Conservation (phyloP, 129 eudicot genomes). For the Lonicera japonica region DNA sequence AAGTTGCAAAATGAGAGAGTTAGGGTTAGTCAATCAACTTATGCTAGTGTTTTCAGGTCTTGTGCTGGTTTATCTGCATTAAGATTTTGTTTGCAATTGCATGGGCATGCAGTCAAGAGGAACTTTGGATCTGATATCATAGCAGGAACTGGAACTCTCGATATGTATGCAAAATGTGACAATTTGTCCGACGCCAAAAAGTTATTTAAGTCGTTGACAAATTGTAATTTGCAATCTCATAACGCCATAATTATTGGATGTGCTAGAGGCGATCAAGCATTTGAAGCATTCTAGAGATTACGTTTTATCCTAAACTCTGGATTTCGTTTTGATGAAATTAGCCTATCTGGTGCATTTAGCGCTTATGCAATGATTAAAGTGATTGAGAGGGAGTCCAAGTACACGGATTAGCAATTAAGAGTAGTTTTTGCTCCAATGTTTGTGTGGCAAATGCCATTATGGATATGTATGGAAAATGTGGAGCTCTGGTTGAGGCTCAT, state of each 20-base stretch:
- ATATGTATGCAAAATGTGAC: conserved; percentile 91
- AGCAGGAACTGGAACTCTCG: conserved; percentile 73
- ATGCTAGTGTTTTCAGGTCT: conserved; percentile 64
- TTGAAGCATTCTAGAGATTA: too few relatives aligned
- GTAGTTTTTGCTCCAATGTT: too few relatives aligned
- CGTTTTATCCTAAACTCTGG: conserved; percentile 32
- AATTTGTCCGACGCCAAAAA: too few relatives aligned
- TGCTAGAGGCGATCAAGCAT: too few relatives aligned
- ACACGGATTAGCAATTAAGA: too few relatives aligned
- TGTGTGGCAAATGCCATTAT: too few relatives aligned
- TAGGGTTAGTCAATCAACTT: too few relatives aligned
- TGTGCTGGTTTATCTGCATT: conserved; percentile 51
- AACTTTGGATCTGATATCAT: conserved; percentile 52
- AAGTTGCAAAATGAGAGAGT: too few relatives aligned
- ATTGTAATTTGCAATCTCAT: conserved; percentile 41
- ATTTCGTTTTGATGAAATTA: conserved; percentile 69
- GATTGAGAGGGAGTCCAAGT: too few relatives aligned
- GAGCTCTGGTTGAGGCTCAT: too few relatives aligned
- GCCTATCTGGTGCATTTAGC: conserved; percentile 74
- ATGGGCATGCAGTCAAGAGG: conserved; percentile 71
- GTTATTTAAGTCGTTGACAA: conserved; percentile 44
- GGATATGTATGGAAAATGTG: too few relatives aligned
- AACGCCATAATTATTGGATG: too few relatives aligned
- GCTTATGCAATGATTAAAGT: conserved; percentile 66
- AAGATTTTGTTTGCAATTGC: conserved; percentile 63